These are phyloP conservation scores for Murraya paniculata DNA, from an alignment of 345 rosid species.

Conservation along the genomic window DNA sequence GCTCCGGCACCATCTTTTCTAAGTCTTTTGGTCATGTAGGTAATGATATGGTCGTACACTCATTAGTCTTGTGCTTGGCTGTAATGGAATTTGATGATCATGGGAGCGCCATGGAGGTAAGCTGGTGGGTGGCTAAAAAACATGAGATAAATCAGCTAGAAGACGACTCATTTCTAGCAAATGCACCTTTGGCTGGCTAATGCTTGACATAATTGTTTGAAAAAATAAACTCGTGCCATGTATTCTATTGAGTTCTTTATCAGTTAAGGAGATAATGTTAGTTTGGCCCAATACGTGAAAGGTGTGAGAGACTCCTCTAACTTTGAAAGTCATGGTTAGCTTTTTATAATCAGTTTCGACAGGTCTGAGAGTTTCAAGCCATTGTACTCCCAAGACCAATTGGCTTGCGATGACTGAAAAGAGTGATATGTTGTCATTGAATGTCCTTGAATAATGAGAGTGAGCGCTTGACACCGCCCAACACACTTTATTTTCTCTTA, in stretches of 20 bases:
- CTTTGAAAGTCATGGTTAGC: background rate
- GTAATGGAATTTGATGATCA: background rate
- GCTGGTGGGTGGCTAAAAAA: background rate
- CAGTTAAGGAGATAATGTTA: background rate
- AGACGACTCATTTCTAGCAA: background rate
- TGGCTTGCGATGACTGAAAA: fast-evolving
- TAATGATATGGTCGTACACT: background rate
- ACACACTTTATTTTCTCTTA: too few species aligned
- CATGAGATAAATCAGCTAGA: background rate
- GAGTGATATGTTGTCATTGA: too few species aligned
- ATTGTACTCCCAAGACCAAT: background rate
- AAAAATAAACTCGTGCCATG: too few species aligned
- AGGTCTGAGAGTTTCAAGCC: background rate
- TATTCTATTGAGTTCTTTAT: background rate
- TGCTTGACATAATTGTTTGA: background rate
- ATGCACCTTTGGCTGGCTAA: background rate
- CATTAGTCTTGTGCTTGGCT: background rate
- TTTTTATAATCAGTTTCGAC: background rate
- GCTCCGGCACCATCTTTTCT: background rate
- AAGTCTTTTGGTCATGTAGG: background rate
- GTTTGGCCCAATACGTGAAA: background rate
- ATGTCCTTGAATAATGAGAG: background rate
- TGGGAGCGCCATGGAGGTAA: too few species aligned
- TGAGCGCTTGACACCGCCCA: background rate
- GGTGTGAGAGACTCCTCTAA: too few species aligned